Base-by-base conservation (phyloP, 2,329 filamentous ascomycete species). In the Monilinia aucupariae region DNA sequence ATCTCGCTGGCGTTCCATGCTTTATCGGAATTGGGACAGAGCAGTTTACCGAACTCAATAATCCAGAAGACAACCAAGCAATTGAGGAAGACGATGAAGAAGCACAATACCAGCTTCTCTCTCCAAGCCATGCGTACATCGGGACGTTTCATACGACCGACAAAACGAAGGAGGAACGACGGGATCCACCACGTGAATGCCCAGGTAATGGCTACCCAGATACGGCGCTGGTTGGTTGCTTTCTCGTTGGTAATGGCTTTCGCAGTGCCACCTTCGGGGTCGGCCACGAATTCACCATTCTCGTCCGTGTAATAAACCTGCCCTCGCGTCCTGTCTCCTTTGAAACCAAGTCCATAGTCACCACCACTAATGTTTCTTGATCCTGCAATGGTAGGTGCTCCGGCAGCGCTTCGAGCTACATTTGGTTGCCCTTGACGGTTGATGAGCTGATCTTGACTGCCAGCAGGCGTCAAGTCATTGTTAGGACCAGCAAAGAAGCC, bases 81-180 rank as follows among this genome's bases (percentile, higher is more conserved):
- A 76, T 99, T 99, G 68, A 96, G 77, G 15, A 99, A 71, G 37
- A 90, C 74, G 69, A 99, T 97, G 59, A 96, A 71, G 64, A 90
- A 79, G 53, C 92, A 86, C 13, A 99, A 79, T 0, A 94, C 88
- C 13, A 99, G 59, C 77, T 99, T 99, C 73, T 99, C 94, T 76
- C 94, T 85, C 94, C 94, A 99, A 0, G 94, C 94, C 85, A 97
- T 90, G 32, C 94, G 90, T 10, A 99, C 91, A 77, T 99, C 94
- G 1, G 92, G 94, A 62, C 94, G 87, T 78, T 96, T 96, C 94
- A 99, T 99, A 27, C 93, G 90, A 39, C 94, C 94, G 64, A 97
- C 72, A 64, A 82, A 88, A n/a, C 84, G 83, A 20, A 99, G 85
- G 2, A 90, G 68, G 54, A 91, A 89, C 0, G 93, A 97, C 0